Conservation (phyloP, 2,329 filamentous ascomycete species). For the Graphilbum fragrans region DNA sequence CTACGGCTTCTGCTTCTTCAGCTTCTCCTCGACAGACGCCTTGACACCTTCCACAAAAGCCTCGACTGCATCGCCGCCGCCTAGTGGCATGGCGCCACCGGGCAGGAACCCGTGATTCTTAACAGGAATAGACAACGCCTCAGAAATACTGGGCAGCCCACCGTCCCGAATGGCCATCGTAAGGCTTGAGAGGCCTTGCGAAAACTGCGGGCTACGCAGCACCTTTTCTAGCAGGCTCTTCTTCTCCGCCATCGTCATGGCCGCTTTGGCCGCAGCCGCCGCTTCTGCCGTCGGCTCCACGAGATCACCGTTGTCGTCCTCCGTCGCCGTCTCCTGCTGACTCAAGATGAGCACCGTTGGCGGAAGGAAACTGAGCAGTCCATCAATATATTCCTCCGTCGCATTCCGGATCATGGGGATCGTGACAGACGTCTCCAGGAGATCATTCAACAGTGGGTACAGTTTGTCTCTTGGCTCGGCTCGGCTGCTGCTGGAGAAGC, state of each 20-base stretch:
- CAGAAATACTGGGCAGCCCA: slow-evolving; percentile 77
- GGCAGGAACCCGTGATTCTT: slow-evolving; percentile 73
- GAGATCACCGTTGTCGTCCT: slow-evolving; percentile 45
- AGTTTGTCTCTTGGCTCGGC: slow-evolving; percentile 42
- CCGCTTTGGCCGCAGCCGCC: slow-evolving; percentile 60
- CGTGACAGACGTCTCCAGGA: slow-evolving; percentile 67
- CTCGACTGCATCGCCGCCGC: slow-evolving; percentile 79
- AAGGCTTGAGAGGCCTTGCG: slow-evolving; percentile 72
- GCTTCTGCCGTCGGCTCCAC: slow-evolving; percentile 54
- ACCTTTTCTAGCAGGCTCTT: slow-evolving; percentile 70
- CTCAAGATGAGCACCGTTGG: slow-evolving; percentile 66
- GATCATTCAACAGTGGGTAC: slow-evolving; percentile 76
- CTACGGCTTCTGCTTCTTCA: slow-evolving; percentile 9
- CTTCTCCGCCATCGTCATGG: slow-evolving; percentile 65
- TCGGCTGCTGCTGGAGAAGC: slow-evolving; percentile 22
- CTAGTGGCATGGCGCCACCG: slow-evolving; percentile 67
- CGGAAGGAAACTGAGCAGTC: slow-evolving; percentile 67
- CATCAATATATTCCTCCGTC: slow-evolving; percentile 56
- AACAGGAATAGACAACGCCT: slow-evolving; percentile 70
- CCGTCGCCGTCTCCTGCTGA: slow-evolving; percentile 48
- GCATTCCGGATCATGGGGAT: slow-evolving; percentile 60
- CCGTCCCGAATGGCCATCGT: slow-evolving; percentile 84
- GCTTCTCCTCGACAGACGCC: slow-evolving; percentile 55
- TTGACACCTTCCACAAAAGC: slow-evolving; percentile 86
- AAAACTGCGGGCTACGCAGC: slow-evolving; percentile 79